Base-by-base conservation (phyloP, 345 rosid species). In the Leavenworthia alabamica region DNA sequence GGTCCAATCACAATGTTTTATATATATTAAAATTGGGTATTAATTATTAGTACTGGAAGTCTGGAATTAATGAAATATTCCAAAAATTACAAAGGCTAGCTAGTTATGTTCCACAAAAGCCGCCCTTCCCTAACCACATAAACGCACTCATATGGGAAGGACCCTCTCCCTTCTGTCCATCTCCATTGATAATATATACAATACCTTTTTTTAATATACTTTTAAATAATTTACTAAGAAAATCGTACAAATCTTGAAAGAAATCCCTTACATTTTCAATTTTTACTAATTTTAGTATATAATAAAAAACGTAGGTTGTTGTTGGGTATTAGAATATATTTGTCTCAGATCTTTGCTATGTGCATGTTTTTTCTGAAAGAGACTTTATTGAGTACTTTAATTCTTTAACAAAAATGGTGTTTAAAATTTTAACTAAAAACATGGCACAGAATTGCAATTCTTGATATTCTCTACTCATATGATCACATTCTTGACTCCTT, bases 101-200 rank as follows among this genome's bases (percentile, higher is more conserved):
- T 61, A 36, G 27, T 29, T 60, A 68, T 43, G 47, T 33, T 44
- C 49, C 8, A 53, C 48, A 70, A 54, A 70, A 70, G 64, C 43
- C 51, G 63, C 52, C 68, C 58, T 62, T 70, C 74, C 57, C 74
- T 62, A 22, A 62, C 68, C 58, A 70, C 67, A 62, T 43, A 70
- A 62, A 70, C 58, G 13, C 74, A 70, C 52, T 70, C 20, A 46
- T 61, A 56, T 54, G 45, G 13, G 40, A 62, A 70, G 51, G 63
- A 46, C 44, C 36, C 43, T 54, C 63, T 54, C 57, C 68, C 55
- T 16, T 51, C 54, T 60, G 61, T 22, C 67, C 10, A 61, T 45
- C 35, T 61, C 56, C 62, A 7, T 27, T 45, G 42, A 60, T 70
- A 70, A 62, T 54, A 53, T 69, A 61, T 69, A 44, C 49, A 35